Percentiles rank a stretch among this genome's conserved stretches.
These are phyloP conservation scores for Nemania sp. DNA, from an alignment of 2,329 filamentous ascomycete species.

Conservation along the genomic window DNA sequence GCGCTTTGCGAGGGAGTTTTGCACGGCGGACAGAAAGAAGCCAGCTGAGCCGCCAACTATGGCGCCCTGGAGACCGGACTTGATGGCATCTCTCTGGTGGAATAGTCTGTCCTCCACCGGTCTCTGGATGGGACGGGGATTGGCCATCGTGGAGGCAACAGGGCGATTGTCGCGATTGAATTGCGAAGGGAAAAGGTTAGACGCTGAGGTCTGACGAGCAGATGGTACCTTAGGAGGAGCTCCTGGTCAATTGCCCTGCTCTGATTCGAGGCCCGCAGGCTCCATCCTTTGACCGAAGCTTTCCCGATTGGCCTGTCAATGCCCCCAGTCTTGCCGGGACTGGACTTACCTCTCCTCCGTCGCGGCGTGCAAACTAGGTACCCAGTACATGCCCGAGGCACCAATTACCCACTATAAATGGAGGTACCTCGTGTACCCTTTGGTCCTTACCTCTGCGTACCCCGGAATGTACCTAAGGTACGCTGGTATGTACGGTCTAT, in stretches of 20 bases:
- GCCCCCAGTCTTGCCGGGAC: constrained; percentile 15
- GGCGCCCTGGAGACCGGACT: constrained; percentile 66
- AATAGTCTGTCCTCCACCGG: constrained; percentile 54
- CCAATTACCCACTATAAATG: not conserved
- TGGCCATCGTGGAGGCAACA: constrained; percentile 41
- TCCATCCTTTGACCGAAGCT: constrained; percentile 10
- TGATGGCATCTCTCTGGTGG: constrained; percentile 76
- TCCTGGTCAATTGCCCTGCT: constrained; percentile 23
- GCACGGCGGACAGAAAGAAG: constrained; percentile 74
- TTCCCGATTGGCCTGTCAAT: constrained; percentile 11
- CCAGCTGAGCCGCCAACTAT: constrained; percentile 70
- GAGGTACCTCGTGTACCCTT: no score
- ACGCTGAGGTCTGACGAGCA: not conserved
- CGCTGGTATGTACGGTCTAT: no score
- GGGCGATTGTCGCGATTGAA: constrained; percentile 31
- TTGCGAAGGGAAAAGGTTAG: constrained; percentile 3
- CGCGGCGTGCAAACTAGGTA: not conserved
- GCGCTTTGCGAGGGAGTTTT: constrained; percentile 82
- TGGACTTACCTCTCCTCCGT: constrained; percentile 24
- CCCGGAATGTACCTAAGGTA: no score
- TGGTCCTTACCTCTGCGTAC: no score
- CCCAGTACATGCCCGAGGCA: not conserved
- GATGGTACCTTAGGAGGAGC: not conserved
- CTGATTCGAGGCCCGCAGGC: constrained; percentile 24
- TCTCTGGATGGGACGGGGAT: constrained; percentile 36